phyloP scores from a whole-genome alignment of 1,284 basidiomycete genomes.

The Hymenochaete sp. region DNA sequence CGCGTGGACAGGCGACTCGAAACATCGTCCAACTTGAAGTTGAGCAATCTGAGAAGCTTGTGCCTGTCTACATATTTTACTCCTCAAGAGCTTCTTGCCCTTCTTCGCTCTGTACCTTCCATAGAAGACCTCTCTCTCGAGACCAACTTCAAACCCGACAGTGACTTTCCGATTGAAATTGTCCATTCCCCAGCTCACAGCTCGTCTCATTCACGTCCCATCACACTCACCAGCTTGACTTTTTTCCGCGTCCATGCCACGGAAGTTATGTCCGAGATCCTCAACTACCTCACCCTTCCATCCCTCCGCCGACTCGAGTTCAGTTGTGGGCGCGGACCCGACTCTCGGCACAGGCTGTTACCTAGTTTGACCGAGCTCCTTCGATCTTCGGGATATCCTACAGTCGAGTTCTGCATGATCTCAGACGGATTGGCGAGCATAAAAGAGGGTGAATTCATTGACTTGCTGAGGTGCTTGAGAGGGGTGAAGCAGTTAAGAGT shows the following conservation, averaged over 20 bases:
- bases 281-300: conserved; percentile 1
- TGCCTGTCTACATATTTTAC: too few species aligned
- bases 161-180: background rate
- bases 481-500: conserved; percentile 1
- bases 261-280: conserved; percentile 1
- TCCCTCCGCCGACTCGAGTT: background rate
- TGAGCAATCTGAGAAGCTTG: too few species aligned
- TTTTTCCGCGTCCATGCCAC: background rate
- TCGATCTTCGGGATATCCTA: background rate
- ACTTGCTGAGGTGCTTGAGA: background rate
- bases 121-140: too few species aligned
- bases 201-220: background rate
- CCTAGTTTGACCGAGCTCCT: background rate
- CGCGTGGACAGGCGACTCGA: too few species aligned
- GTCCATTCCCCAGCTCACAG: background rate
- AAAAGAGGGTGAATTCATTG: conserved; percentile 1
- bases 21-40: too few species aligned
- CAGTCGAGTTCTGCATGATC: conserved; percentile 1
- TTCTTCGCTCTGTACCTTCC: too few species aligned
- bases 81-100: too few species aligned
- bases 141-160: background rate
- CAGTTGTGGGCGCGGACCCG: background rate
- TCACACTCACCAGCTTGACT: background rate
- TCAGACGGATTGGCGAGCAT: background rate
- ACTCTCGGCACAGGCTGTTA: background rate